These are phyloP conservation scores for Pisolithus marmoratus DNA, from an alignment of 768 basidiomycete genomes.

Conservation along the genomic window DNA sequence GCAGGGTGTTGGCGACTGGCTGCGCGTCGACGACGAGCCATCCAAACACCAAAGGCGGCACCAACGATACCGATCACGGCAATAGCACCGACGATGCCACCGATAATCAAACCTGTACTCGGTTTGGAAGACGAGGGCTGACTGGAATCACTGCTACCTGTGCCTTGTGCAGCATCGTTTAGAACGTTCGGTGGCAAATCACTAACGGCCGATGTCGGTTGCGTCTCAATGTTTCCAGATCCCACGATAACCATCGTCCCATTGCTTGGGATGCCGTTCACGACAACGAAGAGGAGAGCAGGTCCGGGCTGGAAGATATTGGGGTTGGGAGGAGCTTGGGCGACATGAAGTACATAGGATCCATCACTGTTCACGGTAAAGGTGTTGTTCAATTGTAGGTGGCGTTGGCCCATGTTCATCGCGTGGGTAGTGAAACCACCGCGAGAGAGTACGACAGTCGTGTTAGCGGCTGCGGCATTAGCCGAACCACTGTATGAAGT, in stretches of 20 bases:
- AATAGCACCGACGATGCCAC: slow-evolving; percentile 25
- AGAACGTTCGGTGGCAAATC: slow-evolving; percentile 35
- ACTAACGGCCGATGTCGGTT: slow-evolving; percentile 36
- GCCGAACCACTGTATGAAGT: slow-evolving; percentile 58
- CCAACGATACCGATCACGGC: slow-evolving; percentile 26
- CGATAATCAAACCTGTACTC: slow-evolving; percentile 21
- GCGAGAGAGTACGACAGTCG: slow-evolving; percentile 73
- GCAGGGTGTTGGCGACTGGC: slow-evolving; percentile 26
- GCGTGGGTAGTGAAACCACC: slow-evolving; percentile 81
- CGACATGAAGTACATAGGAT: slow-evolving; percentile 72
- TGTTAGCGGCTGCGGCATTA: slow-evolving; percentile 67
- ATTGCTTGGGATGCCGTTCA: slow-evolving; percentile 80
- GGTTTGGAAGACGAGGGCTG: slow-evolving; percentile 12
- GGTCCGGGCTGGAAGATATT: slow-evolving; percentile 89
- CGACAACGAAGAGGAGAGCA: slow-evolving; percentile 72
- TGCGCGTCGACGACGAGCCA: slow-evolving; percentile 47
- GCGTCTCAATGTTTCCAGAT: slow-evolving; percentile 65
- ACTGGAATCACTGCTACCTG: slow-evolving; percentile 11
- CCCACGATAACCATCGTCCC: slow-evolving; percentile 77
- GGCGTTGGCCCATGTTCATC: slow-evolving; percentile 86
- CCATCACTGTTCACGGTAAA: slow-evolving; percentile 76
- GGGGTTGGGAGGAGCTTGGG: slow-evolving; percentile 79
- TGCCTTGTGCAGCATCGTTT: slow-evolving; percentile 36
- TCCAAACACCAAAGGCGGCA: slow-evolving; percentile 38
- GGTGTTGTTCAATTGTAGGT: slow-evolving; percentile 77